Evolutionary conservation across 164 flowering plant genomes (phyloP), one percentile per base, ranked within the genome.

Genomic region (Paratinospora sagittata): DNA sequence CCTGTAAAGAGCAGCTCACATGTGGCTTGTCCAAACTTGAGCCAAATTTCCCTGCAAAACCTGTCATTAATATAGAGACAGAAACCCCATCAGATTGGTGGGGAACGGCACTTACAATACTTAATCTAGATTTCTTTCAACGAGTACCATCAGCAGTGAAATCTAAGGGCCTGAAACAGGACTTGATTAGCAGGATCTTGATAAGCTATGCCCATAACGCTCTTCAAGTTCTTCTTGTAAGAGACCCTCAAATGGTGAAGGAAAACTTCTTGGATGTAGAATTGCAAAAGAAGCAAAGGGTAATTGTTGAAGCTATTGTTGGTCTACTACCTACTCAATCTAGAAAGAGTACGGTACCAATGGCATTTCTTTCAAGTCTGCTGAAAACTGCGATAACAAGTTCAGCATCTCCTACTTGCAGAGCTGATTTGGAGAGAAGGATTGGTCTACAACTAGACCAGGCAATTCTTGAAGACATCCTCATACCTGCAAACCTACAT

Each of bases 401-500:
- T 36, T 86, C 91, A 27, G 89, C 91, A 17, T 84, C 95, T 2
- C 72, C 85, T n/a, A 78, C 89, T 68, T 93, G 97, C 78, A 86
- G 84, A 76, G 80, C 97, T 19, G 97, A 96, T 73, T 72, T 96
- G 58, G 99, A 96, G 81, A 81, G 93, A 74, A 77, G 98, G 69
- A 89, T 96, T 3, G 97, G 97, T 1, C 75, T 91, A 76, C 98
- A 90, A 63, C 84, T 96, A 19, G 98, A 96, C 70, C 96, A 96
- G 78, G 99, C 98, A 9, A 91, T 93, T 74, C 93, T 96, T 24
- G 99, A 93, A 77, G 99, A 96, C 83, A 85, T 93, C 65, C 87
- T 96, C 33, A 89, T 96, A 45, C 97, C 99, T 0, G 73, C 89
- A 21, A 84, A 77, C 72, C 77, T 86, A 57, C 77, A 81, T 67